These are phyloP conservation scores for Paecilomyces dactylethromorphus DNA, from an alignment of 2,329 filamentous ascomycete species.

Conservation along the genomic window DNA sequence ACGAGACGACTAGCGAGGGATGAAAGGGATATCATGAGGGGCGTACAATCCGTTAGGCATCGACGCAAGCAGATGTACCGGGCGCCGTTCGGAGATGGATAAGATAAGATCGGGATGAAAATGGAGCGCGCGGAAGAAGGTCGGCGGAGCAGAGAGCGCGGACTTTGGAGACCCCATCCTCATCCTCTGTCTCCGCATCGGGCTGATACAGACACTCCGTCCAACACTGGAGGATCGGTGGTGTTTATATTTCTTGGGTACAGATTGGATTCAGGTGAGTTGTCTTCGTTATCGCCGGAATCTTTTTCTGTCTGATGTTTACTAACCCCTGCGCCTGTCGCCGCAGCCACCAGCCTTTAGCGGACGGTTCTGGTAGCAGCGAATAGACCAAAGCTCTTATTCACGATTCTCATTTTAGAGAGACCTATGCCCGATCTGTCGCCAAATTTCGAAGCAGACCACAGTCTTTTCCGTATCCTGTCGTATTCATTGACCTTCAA, in stretches of 20 bases:
- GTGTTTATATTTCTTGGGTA: background rate
- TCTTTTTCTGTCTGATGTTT: background rate
- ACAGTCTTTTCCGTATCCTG: background rate
- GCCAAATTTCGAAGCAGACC: background rate
- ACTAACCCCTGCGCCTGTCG: background rate
- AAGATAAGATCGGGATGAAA: constrained; percentile 13
- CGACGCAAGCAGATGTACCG: background rate
- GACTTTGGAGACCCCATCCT: background rate
- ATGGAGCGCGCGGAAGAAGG: background rate
- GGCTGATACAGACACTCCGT: background rate
- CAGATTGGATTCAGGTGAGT: background rate
- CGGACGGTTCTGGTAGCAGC: background rate
- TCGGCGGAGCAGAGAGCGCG: background rate
- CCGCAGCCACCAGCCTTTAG: background rate
- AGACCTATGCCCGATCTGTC: background rate
- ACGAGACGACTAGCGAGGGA: too few relatives aligned
- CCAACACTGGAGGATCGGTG: constrained; percentile 1
- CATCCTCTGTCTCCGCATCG: background rate
- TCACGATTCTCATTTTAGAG: background rate
- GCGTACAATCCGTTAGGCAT: background rate
- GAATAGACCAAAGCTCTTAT: background rate
- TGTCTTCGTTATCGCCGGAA: background rate
- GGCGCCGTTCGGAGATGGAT: constrained; percentile 13
- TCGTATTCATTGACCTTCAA: background rate
- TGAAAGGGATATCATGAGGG: background rate